Evolutionary conservation across 495 filamentous ascomycete species (phyloP).

Genomic region (Halenospora varia): DNA sequence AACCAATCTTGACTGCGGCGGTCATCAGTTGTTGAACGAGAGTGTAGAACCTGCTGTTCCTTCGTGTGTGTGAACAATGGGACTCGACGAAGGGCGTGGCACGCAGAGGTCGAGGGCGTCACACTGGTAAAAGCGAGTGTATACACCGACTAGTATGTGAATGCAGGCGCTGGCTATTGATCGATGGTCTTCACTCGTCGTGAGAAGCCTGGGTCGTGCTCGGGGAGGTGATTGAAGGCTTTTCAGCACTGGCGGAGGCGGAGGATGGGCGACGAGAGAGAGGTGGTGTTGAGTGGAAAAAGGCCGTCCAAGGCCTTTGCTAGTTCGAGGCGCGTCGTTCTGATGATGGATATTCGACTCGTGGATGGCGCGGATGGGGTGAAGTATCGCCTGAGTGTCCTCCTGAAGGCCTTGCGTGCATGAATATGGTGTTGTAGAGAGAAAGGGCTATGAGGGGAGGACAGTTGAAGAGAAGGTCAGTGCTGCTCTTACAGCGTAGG

Average conservation of each 20-base stretch:
- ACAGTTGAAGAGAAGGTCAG: background rate
- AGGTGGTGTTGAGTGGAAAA: constrained; percentile 2
- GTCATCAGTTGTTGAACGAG: constrained; percentile 23
- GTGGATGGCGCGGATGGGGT: background rate
- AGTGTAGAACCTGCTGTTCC: constrained; percentile 4
- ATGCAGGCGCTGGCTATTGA: background rate
- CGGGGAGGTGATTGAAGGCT: constrained; percentile 9
- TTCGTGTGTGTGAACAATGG: background rate
- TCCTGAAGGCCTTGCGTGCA: background rate
- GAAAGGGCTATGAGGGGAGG: background rate
- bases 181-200: background rate
- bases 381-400: background rate
- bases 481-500: no score
- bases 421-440: background rate
- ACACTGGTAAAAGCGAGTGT: background rate
- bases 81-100: constrained; percentile 7
- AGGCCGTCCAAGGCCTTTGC: background rate
- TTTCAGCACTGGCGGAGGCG: constrained; percentile 14
- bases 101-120: background rate
- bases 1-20: constrained; percentile 11
- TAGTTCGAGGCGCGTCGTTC: constrained; percentile 7
- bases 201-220: background rate
- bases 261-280: constrained; percentile 1
- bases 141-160: background rate
- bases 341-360: background rate